phyloP scores from a whole-genome alignment of 2,329 filamentous ascomycete genomes.

The Rhynchosporium secalis region DNA sequence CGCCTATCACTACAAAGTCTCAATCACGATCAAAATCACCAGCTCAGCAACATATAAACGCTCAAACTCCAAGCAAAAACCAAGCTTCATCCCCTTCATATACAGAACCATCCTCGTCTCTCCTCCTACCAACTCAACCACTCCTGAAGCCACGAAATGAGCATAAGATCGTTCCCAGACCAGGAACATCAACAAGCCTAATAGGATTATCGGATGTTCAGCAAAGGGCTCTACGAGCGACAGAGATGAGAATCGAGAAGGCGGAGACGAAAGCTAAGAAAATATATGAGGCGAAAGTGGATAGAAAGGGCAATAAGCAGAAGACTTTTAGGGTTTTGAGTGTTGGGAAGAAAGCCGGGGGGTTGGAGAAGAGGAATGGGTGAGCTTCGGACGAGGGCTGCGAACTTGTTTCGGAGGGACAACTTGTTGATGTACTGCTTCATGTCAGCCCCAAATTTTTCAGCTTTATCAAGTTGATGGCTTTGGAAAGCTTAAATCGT shows the following conservation, averaged over 20 bases:
- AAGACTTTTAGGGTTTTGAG: conserved; percentile 31
- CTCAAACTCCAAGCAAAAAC: neutral
- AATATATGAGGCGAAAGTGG: conserved; percentile 30
- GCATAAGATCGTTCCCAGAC: conserved; percentile 15
- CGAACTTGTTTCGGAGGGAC: too few relatives aligned
- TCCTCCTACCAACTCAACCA: neutral
- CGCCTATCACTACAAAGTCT: neutral
- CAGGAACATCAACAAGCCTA: conserved; percentile 26
- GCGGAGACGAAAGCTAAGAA: conserved; percentile 30
- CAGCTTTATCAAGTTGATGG: too few relatives aligned
- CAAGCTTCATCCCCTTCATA: neutral
- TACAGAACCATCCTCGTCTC: neutral
- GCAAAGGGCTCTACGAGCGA: conserved; percentile 30
- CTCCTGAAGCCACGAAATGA: neutral
- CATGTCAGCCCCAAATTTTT: too few relatives aligned
- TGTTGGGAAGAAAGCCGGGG: conserved; percentile 33
- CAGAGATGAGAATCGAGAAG: conserved; percentile 32
- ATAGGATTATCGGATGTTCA: conserved; percentile 32
- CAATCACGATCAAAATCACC: conserved; percentile 12
- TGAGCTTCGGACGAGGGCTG: neutral
- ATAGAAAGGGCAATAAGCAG: conserved; percentile 35
- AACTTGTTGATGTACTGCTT: too few relatives aligned
- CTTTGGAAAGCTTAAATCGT: too few relatives aligned
- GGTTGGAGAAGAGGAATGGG: conserved; percentile 32
- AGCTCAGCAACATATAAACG: neutral